Evolutionary conservation across 176 grass and related monocot genomes (phyloP), one percentile per base, ranked within the genome.

Genomic region (Aegilops speltoides): DNA sequence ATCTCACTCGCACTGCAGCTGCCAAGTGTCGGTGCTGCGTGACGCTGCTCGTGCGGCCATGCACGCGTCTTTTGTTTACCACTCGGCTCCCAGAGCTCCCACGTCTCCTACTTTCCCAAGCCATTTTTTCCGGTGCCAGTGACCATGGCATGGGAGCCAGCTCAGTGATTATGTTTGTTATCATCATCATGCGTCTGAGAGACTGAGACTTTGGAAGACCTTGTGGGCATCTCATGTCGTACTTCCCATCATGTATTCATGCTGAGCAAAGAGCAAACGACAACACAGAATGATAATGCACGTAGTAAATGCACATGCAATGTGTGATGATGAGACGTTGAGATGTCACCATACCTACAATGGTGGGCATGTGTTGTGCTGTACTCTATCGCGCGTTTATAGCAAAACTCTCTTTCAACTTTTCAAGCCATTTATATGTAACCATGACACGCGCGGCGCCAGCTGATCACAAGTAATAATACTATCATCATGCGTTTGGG

Each of bases 21-120:
- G 71, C 86, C 86, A 88, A 82, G 69, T 87, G 86, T 68, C 79
- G 57, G 19, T 59, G 22, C 32, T 16, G 57, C 68, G 66, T 86
- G 84, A 73, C 56, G 46, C 72, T 14, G 68, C 86, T 83, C 77
- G 80, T 88, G 86, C 61, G 14, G 33, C 86, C 19, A 45, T 45
- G 43, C 3, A 3, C 12, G 43, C 10, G 40, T 20, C 54, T 59
- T 59, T 19, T 59, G 3, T 59, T 59, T 80, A 77, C 76, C 78
- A 40, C 45, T 46, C 4, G 22, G 0, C 84, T 71, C 70, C 76
- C 62, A 7, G 56, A 59, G 56, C 41, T 45, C 41, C 41, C 3
- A 48, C 45, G 45, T 48, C 45, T 48, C 45, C 13, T 15, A 48
- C 45, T 48, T 48, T 48, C 45, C 12, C 4, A 14, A 48, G 45